A percentile compares a stretch with the other conserved stretches of the same genome.
Conservation (phyloP, 2,329 filamentous ascomycete genomes). For the Berkeleyomyces rouxiae region DNA sequence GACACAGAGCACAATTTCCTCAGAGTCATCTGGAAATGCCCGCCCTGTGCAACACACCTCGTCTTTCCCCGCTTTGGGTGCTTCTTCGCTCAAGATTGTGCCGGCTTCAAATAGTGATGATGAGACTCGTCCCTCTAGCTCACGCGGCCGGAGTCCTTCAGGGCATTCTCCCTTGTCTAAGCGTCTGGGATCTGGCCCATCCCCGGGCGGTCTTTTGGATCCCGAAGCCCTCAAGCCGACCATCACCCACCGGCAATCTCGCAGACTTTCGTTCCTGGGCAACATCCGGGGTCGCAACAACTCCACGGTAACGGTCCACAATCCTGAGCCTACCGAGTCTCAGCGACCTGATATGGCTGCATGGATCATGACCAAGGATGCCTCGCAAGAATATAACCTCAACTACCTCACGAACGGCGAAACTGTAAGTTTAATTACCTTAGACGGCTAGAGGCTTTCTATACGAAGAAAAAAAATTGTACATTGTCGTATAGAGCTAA, state of each 20-base stretch:
- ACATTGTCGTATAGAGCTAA: neutral
- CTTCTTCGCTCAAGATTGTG: constrained; percentile 1
- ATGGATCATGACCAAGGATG: constrained; percentile 37
- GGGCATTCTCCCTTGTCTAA: constrained; percentile 7
- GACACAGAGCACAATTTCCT: constrained; percentile 11
- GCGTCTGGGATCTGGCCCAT: neutral
- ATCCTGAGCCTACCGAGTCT: constrained; percentile 14
- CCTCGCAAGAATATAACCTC: constrained; percentile 39
- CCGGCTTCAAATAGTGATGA: neutral
- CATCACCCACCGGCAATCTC: neutral
- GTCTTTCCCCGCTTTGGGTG: neutral
- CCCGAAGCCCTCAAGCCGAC: constrained; percentile 8
- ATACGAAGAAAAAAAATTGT: neutral
- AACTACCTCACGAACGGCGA: constrained; percentile 35
- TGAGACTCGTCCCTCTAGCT: neutral
- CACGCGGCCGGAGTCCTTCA: constrained; percentile 5
- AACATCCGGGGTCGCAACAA: constrained; percentile 9
- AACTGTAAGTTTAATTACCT: constrained; percentile 26
- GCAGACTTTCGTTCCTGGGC: constrained; percentile 11
- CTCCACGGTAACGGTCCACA: neutral
- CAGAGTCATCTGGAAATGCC: constrained; percentile 3
- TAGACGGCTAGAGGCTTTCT: neutral
- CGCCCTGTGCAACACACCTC: neutral
- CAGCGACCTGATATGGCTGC: constrained; percentile 19
- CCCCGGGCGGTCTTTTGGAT: constrained; percentile 2